Percentiles rank a stretch among this genome's conserved stretches.
Conservation (phyloP, 2,329 filamentous ascomycete genomes). For the Alternaria viburni region DNA sequence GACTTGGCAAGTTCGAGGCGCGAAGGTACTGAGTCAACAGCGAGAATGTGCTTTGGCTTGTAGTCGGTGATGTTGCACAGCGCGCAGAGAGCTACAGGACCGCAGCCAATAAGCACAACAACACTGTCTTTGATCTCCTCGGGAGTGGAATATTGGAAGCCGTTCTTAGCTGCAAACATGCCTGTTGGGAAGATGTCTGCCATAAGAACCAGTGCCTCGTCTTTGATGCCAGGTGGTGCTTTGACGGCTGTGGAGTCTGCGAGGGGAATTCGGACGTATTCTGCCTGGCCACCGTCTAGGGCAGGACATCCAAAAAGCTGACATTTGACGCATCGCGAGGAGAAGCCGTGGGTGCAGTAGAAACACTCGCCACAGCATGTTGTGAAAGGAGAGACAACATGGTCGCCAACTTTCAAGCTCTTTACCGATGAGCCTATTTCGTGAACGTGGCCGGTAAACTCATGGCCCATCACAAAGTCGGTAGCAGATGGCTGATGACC, state of each 20-base stretch:
- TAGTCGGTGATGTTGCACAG: conserved; percentile 78
- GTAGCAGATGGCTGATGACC: conserved; percentile 75
- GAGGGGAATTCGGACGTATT: conserved; percentile 75
- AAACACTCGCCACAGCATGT: conserved; percentile 69
- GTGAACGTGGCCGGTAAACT: conserved; percentile 80
- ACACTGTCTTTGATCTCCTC: conserved; percentile 70
- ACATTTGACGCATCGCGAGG: conserved; percentile 75
- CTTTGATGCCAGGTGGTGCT: conserved; percentile 72
- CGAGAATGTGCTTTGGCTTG: conserved; percentile 76
- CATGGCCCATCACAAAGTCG: conserved; percentile 77
- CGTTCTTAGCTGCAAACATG: conserved; percentile 82
- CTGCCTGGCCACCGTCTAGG: conserved; percentile 81
- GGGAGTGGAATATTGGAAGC: conserved; percentile 67
- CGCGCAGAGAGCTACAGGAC: conserved; percentile 80
- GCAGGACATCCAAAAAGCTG: conserved; percentile 71
- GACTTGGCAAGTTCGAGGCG: conserved; percentile 74
- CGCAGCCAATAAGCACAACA: conserved; percentile 83
- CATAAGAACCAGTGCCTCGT: conserved; percentile 82
- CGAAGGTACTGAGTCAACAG: conserved; percentile 77
- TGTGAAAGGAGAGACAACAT: conserved; percentile 84
- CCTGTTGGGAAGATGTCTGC: conserved; percentile 88
- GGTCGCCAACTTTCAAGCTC: conserved; percentile 74
- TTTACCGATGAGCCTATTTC: conserved; percentile 72
- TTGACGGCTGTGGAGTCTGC: conserved; percentile 83
- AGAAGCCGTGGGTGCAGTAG: conserved; percentile 79